Base-by-base conservation (phyloP, 2,329 filamentous ascomycete genomes). In the Albophoma yamanashiensis region DNA sequence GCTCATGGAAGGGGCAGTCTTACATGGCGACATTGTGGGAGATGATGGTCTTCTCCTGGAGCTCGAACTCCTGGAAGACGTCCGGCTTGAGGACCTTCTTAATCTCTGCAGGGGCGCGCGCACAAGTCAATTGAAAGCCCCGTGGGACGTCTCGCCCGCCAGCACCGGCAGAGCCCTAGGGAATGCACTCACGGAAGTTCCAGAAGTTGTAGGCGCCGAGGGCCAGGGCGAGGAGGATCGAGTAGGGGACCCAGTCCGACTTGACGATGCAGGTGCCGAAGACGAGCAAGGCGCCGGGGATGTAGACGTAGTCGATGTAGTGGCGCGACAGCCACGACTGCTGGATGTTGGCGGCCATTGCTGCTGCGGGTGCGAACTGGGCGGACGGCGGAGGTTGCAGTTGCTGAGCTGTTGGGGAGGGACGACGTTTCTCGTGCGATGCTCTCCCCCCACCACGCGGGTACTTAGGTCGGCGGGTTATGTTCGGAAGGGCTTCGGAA, bases 1-100 rank as follows among this genome's bases (percentile, higher is more conserved):
- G 47, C 9, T 22, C 1, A 11, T 11, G 34, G 34, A 36, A n/a
- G 15, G 14, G 27, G 53, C 9, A n/a, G 31, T 76, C 83, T 71
- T 77, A 92, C 89, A 99, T 96, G 75, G 93, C 92, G 62, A 96
- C 93, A 81, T 99, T 99, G 85, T 97, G 94, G 39, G 93, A 96
- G 70, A 97, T 88, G 66, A 95, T 83, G 17, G 88, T 97, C 85
- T 97, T 97, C 76, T 97, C 91, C 75, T 89, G 88, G 68, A 99
- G 87, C 73, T 91, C 88, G 72, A 97, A 97, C 61, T 96, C 85
- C 74, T 97, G 92, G 83, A 96, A 97, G 57, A 82, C 82, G 67
- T 87, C 86, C 39, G 92, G 91, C 78, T 93, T 93, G 67, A 99
- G 84, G 65, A 94, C 87, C 76, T 90, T 92, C 74, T 88, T 86